Percentiles rank a stretch among this genome's conserved stretches.
Evolutionary conservation across 768 basidiomycete species (phyloP).

Genomic region (Macrolepiota albuminosa): DNA sequence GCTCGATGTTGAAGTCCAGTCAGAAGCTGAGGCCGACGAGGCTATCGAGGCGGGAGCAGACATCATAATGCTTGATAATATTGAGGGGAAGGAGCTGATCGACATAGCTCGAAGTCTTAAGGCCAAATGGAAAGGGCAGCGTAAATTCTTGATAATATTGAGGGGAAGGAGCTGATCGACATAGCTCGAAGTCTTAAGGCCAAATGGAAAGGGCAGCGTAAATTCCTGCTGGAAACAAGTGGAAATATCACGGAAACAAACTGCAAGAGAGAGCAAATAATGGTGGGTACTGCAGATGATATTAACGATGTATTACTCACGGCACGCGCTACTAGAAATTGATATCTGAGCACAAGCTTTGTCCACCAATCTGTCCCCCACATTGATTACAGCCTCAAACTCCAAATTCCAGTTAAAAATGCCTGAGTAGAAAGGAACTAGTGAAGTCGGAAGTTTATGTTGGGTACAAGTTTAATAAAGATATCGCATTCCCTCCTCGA

Average conservation of each 20-base stretch:
- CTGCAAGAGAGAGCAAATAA: constrained; percentile 75
- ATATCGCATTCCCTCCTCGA: constrained; percentile 67
- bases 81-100: constrained; percentile 71
- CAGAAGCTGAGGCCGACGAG: constrained; percentile 89
- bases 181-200: constrained; percentile 70
- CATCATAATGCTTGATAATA: constrained; percentile 94
- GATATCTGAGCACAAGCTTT: constrained; percentile 91
- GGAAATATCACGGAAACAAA: constrained; percentile 93
- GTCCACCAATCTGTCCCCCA: constrained; percentile 92
- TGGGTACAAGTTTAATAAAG: constrained; percentile 52
- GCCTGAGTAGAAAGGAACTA: constrained; percentile 2
- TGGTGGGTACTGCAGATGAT: constrained; percentile 44
- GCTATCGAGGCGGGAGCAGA: constrained; percentile 97
- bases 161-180: constrained; percentile 63
- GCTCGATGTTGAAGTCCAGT: constrained; percentile 90
- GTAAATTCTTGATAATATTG: constrained; percentile 93
- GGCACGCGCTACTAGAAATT: constrained; percentile 60
- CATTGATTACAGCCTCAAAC: constrained; percentile 96
- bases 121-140: constrained; percentile 75
- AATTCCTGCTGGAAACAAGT: constrained; percentile 90
- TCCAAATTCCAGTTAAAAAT: constrained; percentile 56
- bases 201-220: constrained; percentile 75
- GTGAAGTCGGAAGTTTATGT: not conserved
- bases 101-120: constrained; percentile 66
- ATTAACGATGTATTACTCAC: not conserved